These are phyloP conservation scores for Monosporozyma solicola DNA, from an alignment of 805 yeast species.

Conservation along the genomic window DNA sequence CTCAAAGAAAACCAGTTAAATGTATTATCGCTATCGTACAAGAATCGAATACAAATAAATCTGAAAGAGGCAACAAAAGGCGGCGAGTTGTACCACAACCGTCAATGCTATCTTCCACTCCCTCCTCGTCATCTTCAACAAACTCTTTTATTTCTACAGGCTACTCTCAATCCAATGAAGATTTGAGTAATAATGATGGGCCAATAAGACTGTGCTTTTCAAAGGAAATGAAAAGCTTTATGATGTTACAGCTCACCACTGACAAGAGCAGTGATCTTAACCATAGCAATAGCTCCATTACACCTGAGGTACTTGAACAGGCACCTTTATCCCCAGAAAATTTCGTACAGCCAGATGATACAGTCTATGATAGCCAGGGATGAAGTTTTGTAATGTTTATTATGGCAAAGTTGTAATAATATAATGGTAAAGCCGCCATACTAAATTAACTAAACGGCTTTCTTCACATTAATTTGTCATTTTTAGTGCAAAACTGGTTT, in stretches of 20 bases:
- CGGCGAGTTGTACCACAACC: neutral
- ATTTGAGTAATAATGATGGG: neutral
- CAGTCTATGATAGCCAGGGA: conserved; percentile 16
- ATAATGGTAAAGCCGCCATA: too few species aligned
- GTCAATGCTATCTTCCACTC: neutral
- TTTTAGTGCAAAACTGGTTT: too few species aligned
- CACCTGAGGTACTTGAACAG: neutral
- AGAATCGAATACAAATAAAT: neutral
- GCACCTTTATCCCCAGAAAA: neutral
- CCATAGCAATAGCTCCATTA: neutral
- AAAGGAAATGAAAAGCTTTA: neutral
- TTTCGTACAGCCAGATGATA: conserved; percentile 4
- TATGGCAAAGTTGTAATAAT: neutral
- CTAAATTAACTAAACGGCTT: too few species aligned
- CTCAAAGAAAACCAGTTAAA: neutral
- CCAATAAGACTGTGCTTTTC: neutral
- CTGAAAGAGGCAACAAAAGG: neutral
- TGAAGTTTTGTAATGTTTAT: neutral
- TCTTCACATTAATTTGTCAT: too few species aligned
- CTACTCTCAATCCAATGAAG: neutral
- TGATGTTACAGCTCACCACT: neutral
- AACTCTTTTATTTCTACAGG: neutral
- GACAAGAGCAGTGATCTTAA: neutral
- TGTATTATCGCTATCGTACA: neutral
- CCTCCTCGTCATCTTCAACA: neutral